Base-by-base conservation (phyloP, 805 yeast species). In the Clavispora carvajalis region DNA sequence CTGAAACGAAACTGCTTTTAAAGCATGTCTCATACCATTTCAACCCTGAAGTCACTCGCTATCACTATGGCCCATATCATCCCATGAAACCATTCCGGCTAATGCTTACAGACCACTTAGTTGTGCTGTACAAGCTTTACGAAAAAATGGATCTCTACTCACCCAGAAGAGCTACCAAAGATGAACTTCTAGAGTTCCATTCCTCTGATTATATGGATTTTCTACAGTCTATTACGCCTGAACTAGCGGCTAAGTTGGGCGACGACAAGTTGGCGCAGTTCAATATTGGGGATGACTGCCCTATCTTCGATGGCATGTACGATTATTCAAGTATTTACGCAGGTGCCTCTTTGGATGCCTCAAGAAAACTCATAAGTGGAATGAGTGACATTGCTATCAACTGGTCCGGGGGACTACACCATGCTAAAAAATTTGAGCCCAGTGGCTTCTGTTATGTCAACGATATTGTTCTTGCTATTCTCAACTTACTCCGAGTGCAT, bases 21-120 rank as follows among this genome's bases (percentile, higher is more conserved):
- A 40, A 45, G 18, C 37, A 49, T 54, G 96, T 89, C 1, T 86
- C 95, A 7, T 89, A 89, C 63, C 97, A 89, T 61, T 87, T 76
- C 63, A 89, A 89, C 60, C 85, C 89, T 19, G 79, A 82, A 39
- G 95, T 82, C 0, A 73, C 86, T 1, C 76, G 78, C 48, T 90
- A 82, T 62, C 96, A 90, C 55, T 90, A 86, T 60, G 99, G 99
- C 13, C 85, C 86, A 1, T 77, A 80, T 45, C 99, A 91, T 62
- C 99, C 99, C n/a, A 91, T 91, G 99, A 91, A 91, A 60, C 99
- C 99, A 12, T 87, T 90, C 61, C 69, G 99, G 49, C 69, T 93
- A 46, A 83, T 89, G 90, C 74, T 91, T 34, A 91, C 99, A 0
- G 97, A 91, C 63, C 96, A 90, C 59, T 67, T 91, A 46, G 91